Evolutionary conservation across 1,284 basidiomycete genomes (phyloP).

Genomic region (Sphaerobolus stellatus): DNA sequence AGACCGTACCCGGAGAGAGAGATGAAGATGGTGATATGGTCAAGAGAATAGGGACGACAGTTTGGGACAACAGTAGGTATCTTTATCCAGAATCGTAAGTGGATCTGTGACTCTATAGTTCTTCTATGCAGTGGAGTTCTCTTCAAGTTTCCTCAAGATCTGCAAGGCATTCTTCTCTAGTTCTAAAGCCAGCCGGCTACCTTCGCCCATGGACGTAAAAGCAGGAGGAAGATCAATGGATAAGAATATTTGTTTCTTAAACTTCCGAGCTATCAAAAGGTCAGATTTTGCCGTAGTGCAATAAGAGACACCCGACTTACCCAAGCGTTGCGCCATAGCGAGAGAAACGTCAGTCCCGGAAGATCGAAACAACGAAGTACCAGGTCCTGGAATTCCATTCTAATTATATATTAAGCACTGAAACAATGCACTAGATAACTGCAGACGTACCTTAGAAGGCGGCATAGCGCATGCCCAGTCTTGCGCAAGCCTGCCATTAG

Average conservation of each 20-base stretch:
- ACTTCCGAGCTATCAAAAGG: conserved; percentile 52
- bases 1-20: too few species aligned
- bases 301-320: conserved; percentile 43
- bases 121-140: too few species aligned
- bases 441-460: conserved; percentile 37
- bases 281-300: not conserved
- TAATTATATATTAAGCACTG: conserved; percentile 18
- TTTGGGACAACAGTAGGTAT: too few species aligned
- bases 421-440: not conserved
- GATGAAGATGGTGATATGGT: too few species aligned
- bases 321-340: conserved; percentile 75
- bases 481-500: conserved; percentile 56
- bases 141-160: conserved; percentile 37
- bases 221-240: conserved; percentile 61
- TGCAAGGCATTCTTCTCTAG: conserved; percentile 59
- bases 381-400: conserved; percentile 46
- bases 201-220: conserved; percentile 43
- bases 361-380: conserved; percentile 67
- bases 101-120: too few species aligned
- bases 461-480: conserved; percentile 91
- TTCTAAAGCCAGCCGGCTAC: conserved; percentile 46
- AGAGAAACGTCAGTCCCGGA: conserved; percentile 63
- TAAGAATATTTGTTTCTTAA: conserved; percentile 67
- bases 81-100: too few species aligned
- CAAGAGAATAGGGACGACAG: too few species aligned